Conservation (phyloP, 345 rosid genomes). For the Turnera subulata region DNA sequence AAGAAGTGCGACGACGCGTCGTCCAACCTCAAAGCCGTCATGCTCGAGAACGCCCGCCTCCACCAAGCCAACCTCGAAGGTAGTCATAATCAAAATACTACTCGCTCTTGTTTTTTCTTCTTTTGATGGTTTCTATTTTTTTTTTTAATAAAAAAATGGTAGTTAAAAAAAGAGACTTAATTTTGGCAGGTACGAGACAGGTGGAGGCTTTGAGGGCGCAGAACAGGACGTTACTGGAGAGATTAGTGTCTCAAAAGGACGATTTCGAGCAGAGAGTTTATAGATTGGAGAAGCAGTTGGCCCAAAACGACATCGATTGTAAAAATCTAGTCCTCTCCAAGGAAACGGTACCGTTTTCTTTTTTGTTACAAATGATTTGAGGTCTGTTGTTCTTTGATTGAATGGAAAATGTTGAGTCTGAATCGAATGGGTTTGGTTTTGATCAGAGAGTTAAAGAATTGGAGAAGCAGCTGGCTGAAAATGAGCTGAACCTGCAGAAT, state of each 20-base stretch:
- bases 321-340: slow-evolving; percentile 5
- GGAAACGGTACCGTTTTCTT: slow-evolving; percentile 8
- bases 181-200: slow-evolving; percentile 1
- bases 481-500: too few relatives aligned
- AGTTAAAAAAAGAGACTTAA: too few relatives aligned
- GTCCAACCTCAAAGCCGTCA: background rate
- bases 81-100: too few relatives aligned
- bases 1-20: background rate
- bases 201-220: background rate
- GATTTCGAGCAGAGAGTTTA: slow-evolving; percentile 5
- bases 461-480: too few relatives aligned
- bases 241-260: slow-evolving; percentile 1
- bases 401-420: too few relatives aligned
- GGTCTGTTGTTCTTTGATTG: too few relatives aligned
- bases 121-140: too few relatives aligned
- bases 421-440: too few relatives aligned
- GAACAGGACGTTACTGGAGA: background rate
- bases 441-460: too few relatives aligned
- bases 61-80: background rate
- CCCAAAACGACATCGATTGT: background rate
- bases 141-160: too few relatives aligned
- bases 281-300: slow-evolving; percentile 3
- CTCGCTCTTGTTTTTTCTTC: too few relatives aligned
- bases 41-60: background rate
- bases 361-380: too few relatives aligned